Conservation (phyloP, 208 protist species). For the Crithidia brevicula region DNA sequence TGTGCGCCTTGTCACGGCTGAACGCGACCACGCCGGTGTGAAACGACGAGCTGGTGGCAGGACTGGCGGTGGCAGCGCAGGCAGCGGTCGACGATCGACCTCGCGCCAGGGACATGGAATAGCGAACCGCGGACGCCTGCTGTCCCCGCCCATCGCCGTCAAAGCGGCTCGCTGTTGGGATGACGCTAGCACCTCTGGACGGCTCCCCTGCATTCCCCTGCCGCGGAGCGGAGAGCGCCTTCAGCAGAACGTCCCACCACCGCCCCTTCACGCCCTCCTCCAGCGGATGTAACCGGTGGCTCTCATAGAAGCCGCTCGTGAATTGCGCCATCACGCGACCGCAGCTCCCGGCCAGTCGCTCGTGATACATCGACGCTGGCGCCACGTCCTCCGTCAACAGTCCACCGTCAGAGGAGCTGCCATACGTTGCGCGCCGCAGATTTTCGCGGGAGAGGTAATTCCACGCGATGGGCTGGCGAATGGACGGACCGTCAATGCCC, state of each 20-base stretch:
- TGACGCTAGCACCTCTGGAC: not conserved
- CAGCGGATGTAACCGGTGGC: constrained; percentile 21
- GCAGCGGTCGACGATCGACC: not conserved
- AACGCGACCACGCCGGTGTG: constrained; percentile 39
- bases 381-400: not conserved
- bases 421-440: constrained; percentile 45
- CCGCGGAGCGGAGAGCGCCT: constrained; percentile 4
- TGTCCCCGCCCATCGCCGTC: not conserved
- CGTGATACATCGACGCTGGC: constrained; percentile 30
- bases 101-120: not conserved
- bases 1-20: constrained; percentile 37
- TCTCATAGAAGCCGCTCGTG: constrained; percentile 32
- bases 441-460: constrained; percentile 15
- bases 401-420: not conserved
- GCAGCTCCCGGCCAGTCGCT: constrained; percentile 29
- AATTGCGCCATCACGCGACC: constrained; percentile 25
- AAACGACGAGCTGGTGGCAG: not conserved
- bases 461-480: constrained; percentile 24
- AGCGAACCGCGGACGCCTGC: not conserved
- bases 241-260: constrained; percentile 19
- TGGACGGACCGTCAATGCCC: constrained; percentile 24
- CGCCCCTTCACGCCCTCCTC: constrained; percentile 5
- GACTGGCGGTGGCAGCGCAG: not conserved
- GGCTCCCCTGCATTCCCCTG: not conserved
- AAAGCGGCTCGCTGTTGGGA: not conserved